Evolutionary conservation across 2,329 filamentous ascomycete species (phyloP).

Genomic region (Bipolaris zeicola): DNA sequence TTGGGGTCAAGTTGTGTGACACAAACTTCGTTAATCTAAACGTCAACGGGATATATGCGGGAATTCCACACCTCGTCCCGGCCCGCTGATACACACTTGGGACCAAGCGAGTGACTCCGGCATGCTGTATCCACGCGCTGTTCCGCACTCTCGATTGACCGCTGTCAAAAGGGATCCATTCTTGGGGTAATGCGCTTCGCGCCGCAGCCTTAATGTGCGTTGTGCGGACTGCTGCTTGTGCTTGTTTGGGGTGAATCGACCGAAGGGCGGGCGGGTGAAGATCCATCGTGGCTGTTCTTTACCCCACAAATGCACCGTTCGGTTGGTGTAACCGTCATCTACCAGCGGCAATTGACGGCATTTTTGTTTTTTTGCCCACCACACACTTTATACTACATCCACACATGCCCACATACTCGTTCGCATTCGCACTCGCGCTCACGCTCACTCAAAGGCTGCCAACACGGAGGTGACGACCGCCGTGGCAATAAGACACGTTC

Average conservation of each 20-base stretch:
- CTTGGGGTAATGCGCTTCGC: constrained; percentile 12
- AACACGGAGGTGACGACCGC: constrained; percentile 1
- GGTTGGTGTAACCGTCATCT: constrained; percentile 25
- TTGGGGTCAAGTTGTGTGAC: constrained; percentile 26
- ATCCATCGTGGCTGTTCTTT: constrained; percentile 25
- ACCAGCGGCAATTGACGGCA: constrained; percentile 23
- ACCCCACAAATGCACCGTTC: constrained; percentile 35
- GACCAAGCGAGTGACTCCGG: constrained; percentile 27
- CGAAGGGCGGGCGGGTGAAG: constrained; percentile 25
- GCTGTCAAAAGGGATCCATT: constrained; percentile 17
- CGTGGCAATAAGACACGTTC: constrained; percentile 4
- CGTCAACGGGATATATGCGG: constrained; percentile 29
- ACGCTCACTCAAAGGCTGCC: constrained; percentile 20
- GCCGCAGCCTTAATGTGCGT: constrained; percentile 16
- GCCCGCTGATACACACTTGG: constrained; percentile 41
- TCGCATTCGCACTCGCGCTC: neutral
- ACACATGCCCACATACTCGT: neutral
- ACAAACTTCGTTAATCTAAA: constrained; percentile 45
- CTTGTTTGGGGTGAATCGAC: constrained; percentile 27
- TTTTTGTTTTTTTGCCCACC: constrained; percentile 8
- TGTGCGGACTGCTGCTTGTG: constrained; percentile 18
- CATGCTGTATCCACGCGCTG: constrained; percentile 16
- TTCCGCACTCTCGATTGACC: constrained; percentile 12
- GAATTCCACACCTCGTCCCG: constrained; percentile 42
- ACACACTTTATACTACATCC: neutral